Base-by-base conservation (phyloP, 345 rosid genomes). In the Theobroma cacao region DNA sequence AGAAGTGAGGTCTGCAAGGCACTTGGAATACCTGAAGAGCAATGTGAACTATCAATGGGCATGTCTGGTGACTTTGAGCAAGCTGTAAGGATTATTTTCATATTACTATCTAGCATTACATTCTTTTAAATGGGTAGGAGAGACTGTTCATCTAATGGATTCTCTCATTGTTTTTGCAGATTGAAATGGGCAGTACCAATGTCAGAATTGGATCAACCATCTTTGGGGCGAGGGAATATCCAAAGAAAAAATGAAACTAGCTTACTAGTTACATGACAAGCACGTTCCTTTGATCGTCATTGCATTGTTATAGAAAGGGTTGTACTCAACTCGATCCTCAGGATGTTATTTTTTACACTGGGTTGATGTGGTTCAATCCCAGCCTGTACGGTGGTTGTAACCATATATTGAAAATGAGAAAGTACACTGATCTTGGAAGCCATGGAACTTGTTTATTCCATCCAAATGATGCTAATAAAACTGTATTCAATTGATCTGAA, bases 21-120 rank as follows among this genome's bases (percentile, higher is more conserved):
- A 40, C 95, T 96, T 67, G 93, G 82, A 68, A 86, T 96, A 59
- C 89, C 89, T 12, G 98, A 91, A 85, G 94, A 92, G 61, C 93
- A 94, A 75, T 96, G 97, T 76, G 97, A 92, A 62, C 91, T 96
- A 72, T 96, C 99, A 10, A 96, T 96, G 98, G 99, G 99, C 73
- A 96, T 96, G 99, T 96, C 97, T 0, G 80, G 88, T 75, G 98
- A 96, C 86, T 96, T 96, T 70, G 98, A 96, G 80, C 92, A 74
- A 81, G 99, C 99, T 2, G 99, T 96, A 88, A 90, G 98, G 1
- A 68, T 15, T 6, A 18, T 30, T 62, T 48, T 18, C 69, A 56
- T 40, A 13, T 75, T 41, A 22, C 75, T 36, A 50, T 20, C 14
- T n/a, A 68, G 56, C 41, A 17, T 59, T 31, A 56, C 9, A 24